A percentile compares a stretch with the other conserved stretches of the same genome.
Conservation (phyloP, 371 early-diverging fungal genomes). For the Dentiscutata heterogama region DNA sequence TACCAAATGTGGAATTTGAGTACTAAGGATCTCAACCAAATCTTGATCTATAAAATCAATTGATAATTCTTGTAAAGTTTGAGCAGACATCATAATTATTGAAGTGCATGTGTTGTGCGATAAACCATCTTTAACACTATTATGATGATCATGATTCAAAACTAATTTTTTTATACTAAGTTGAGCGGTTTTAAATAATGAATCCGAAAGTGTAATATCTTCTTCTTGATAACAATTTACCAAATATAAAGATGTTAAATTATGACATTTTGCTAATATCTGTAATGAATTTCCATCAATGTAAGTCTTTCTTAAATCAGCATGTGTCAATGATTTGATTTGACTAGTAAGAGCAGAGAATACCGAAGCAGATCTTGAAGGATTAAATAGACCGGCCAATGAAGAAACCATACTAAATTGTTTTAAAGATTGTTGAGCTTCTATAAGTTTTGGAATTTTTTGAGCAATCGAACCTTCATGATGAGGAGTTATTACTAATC, state of each 20-base stretch:
- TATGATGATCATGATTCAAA: neutral
- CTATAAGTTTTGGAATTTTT: conserved; percentile 17
- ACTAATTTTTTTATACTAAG: neutral
- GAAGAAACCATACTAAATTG: neutral
- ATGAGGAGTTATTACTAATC: neutral
- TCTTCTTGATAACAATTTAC: conserved; percentile 37
- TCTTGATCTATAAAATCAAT: conserved; percentile 19
- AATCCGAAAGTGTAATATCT: neutral
- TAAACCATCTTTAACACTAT: neutral
- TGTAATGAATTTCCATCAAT: conserved; percentile 16
- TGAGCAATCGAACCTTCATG: neutral
- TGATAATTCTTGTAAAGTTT: conserved; percentile 12
- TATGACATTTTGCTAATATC: conserved; percentile 28
- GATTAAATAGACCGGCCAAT: neutral
- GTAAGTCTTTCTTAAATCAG: conserved; percentile 5
- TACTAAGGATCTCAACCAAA: neutral
- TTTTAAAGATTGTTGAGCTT: conserved; percentile 12
- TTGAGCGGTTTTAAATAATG: neutral
- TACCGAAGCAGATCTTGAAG: conserved; percentile 21
- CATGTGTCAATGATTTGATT: neutral
- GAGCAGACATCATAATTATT: conserved; percentile 11
- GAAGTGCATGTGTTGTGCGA: neutral
- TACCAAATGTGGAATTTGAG: conserved; percentile 11
- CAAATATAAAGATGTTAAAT: conserved; percentile 18
- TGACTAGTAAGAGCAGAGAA: conserved; percentile 26